phyloP scores from a whole-genome alignment of 106 monocot species.

The Dendrobium nobile region DNA sequence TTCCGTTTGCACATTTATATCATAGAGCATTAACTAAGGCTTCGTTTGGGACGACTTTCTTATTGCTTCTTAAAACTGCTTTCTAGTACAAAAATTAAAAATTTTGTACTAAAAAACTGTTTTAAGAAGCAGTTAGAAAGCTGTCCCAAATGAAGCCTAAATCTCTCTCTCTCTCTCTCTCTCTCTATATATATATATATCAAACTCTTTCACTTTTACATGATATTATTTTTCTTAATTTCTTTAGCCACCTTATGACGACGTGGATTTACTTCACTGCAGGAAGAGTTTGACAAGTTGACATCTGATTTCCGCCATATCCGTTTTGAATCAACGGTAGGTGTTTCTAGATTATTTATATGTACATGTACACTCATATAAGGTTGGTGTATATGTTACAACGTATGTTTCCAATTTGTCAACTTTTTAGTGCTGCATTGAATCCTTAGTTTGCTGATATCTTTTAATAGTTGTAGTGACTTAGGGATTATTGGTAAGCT shows the following conservation, averaged over 20 bases:
- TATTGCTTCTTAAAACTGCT: too few relatives aligned
- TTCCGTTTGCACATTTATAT: background rate
- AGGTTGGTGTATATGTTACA: background rate
- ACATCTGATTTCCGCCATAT: conserved; percentile 57
- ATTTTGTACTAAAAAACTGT: too few relatives aligned
- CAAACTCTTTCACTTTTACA: background rate
- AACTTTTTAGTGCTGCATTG: background rate
- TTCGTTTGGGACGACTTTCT: too few relatives aligned
- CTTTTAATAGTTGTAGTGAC: background rate
- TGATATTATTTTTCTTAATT: background rate
- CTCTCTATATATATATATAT: background rate
- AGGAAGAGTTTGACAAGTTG: conserved; percentile 86
- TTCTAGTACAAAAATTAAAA: too few relatives aligned
- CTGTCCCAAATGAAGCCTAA: too few relatives aligned
- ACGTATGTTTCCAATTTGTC: background rate
- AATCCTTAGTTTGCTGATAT: background rate
- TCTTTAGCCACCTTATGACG: conserved; percentile 1
- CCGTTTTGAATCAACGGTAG: conserved; percentile 97
- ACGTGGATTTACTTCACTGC: conserved; percentile 15
- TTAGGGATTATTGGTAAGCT: background rate
- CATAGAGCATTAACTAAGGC: background rate
- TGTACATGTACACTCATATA: background rate
- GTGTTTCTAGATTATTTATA: conserved; percentile 10
- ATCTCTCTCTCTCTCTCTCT: background rate
- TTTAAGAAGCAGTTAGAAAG: too few relatives aligned